Base-by-base conservation (phyloP, 2,329 filamentous ascomycete genomes). In the Orbilia ellipsospora region DNA sequence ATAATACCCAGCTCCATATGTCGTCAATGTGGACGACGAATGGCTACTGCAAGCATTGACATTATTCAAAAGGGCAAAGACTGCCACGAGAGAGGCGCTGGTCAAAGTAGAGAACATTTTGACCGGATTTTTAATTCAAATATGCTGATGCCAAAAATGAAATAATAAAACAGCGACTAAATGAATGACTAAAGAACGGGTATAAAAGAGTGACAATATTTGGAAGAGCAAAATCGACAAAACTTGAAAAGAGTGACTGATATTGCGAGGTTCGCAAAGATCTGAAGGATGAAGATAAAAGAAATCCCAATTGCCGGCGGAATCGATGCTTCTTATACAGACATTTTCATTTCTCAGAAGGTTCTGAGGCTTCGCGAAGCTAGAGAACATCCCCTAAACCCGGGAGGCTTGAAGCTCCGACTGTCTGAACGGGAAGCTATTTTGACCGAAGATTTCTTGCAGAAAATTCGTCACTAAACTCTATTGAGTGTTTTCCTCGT, bases 201-300 rank as follows among this genome's bases (percentile, higher is more conserved):
- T 54, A 56, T 20, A 57, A 74, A 68, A 52, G 70, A 74, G 59
- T 57, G 64, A 68, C 63, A 52, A 48, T 48, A 64, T 60, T 56
- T 26, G 57, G 54, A 44, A 68, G 50, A 59, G 31, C 52, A 51
- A 51, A 48, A 60, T 52, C 26, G 45, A 44, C n/a, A 59, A 61
- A 67, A 68, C 31, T 28, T 42, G n/a, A 67, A 74, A 36, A 16
- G 64, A 75, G 40, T 74, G 63, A 67, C 70, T 67, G 63, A 57
- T 45, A 31, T 54, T 40, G 55, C 55, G 69, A 67, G 67, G 56
- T 54, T 51, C 48, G 64, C 62, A 62, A 52, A 62, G 20, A 56
- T 59, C 62, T 73, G 50, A 61, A 67, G 48, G 44, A 45, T 68
- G 45, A 45, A 42, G 63, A 62, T 45, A 18, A 40, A 15, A 52